Percentiles rank a stretch among this genome's conserved stretches.
Conservation (phyloP, 768 basidiomycete genomes). For the Epithele typhae region DNA sequence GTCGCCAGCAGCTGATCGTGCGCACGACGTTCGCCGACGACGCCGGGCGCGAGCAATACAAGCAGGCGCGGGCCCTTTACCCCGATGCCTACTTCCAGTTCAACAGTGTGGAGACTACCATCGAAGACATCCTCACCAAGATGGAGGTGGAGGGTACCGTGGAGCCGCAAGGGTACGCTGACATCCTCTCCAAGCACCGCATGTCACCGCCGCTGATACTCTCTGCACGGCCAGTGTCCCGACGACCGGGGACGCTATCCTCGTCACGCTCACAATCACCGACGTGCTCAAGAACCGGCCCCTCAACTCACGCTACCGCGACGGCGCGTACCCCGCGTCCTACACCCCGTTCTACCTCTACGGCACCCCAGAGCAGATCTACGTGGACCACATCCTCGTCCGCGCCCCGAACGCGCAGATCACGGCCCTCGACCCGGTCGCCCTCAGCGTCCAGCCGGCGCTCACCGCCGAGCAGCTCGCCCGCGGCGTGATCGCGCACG, state of each 20-base stretch:
- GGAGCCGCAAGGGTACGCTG: no score
- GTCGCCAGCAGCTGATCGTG: slow-evolving; percentile 36
- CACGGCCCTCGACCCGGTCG: slow-evolving; percentile 10
- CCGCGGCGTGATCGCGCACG: slow-evolving; percentile 13
- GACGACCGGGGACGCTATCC: no score
- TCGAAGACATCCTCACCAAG: no score
- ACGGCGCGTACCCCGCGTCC: slow-evolving; percentile 23
- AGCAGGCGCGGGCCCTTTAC: no score
- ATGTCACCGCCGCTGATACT: no score
- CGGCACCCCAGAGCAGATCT: slow-evolving; percentile 24
- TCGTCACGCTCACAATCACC: slow-evolving; percentile 23
- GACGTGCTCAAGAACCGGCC: slow-evolving; percentile 28
- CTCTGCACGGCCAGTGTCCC: no score
- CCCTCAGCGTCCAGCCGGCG: slow-evolving; percentile 5
- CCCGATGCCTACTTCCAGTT: no score
- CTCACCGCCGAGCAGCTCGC: slow-evolving; percentile 8
- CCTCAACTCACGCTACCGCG: slow-evolving; percentile 26
- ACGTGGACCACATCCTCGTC: slow-evolving; percentile 33
- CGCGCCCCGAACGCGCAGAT: slow-evolving; percentile 22
- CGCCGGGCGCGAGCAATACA: no score
- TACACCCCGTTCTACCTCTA: slow-evolving; percentile 39
- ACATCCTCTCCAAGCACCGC: no score
- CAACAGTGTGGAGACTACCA: no score
- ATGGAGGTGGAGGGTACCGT: no score
- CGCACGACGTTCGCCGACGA: no score